Base-by-base conservation (phyloP, 2,329 filamentous ascomycete species). In the Penicillium polonicum region DNA sequence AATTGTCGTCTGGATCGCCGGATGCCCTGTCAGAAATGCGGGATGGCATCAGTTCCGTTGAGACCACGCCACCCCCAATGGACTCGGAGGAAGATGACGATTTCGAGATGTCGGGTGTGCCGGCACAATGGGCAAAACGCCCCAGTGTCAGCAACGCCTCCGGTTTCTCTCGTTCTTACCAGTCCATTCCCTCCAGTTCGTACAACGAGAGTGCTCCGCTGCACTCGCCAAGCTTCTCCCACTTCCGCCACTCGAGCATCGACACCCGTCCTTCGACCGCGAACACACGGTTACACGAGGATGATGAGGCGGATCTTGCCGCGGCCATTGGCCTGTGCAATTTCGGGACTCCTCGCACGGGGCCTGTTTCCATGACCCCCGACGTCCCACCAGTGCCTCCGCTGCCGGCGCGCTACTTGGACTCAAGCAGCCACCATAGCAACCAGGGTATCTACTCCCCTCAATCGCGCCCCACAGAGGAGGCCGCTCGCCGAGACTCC, bases 281-380 rank as follows among this genome's bases (percentile, higher is more conserved):
- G 6, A 91, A 92, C 38, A 85, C 85, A 65, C 90, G 88, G 70
- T 80, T 82, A 52, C 88, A 86, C 9, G 88, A 91, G 55, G 87
- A 93, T 68, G 91, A 95, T 63, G 92, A 96, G 70, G 88, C 87
- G 46, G 91, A 95, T 64, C 82, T 97, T 58, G 93, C 92, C 21
- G 92, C 92, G 15, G 92, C 93, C 3, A 91, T 97, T 49, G 91
- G 94, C 66, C 81, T 96, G 64, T 85, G 96, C 61, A 96, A 91
- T 74, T 94, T 96, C 73, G 88, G 88, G 64, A 97, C 92, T 48
- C 87, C 90, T 60, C 84, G 88, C 68, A 85, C 83, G 61, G 80
- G 85, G 55, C 82, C 87, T 42, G 80, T 83, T 15, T 81, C 83
- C 50, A 79, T 92, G 59, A 83, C 86, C 5, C 79, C 84, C 3